Evolutionary conservation across 768 basidiomycete species (phyloP), one percentile per base, ranked within the genome.

Genomic region (Kwoniella sp.): DNA sequence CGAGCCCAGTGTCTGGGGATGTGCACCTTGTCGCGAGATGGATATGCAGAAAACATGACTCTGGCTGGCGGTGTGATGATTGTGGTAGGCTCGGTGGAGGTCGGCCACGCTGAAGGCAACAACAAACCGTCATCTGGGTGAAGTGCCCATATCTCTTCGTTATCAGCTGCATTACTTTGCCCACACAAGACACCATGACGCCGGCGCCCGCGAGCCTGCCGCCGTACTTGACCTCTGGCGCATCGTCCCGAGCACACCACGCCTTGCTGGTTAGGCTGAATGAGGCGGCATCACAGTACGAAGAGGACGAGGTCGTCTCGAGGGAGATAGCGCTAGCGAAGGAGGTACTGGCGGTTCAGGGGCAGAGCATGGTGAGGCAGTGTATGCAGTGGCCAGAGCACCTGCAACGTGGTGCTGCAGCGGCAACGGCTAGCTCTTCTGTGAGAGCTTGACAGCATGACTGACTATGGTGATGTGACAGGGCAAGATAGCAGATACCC

Each of bases 241-340:
- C 69, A 10, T 59, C 59, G 23, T 70, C 65, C 7, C 20, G 69
- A 39, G 48, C 63, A 0, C 69, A 70, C 52, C 69, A 70, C 55
- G 58, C 61, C 17, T 46, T 65, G 31, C 37, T 70, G 14, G 61
- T 59, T 17, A 53, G 42, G 32, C 55, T 70, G 12, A 32, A 70
- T 27, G 56, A 50, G 22, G 60, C 63, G 11, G 22, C 12, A 15
- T 64, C 59, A 4, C 25, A 17, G 5, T 56, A 63, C 25, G 69
- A 67, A 34, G 59, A 62, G 20, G 60, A 67, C 8, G 54, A 52
- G 22, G 52, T 67, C 31, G 51, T 67, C 8, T 22, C 20, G 25
- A 23, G 27, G 19, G 54, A 59, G 46, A 34, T 64, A 15, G 28
- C 43, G 14, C 43, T 41, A 28, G 52, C 47, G n/a, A 51, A 32